These are phyloP conservation scores for Mucor ambiguus DNA, from an alignment of 371 early-diverging fungal genomes.

Conservation along the genomic window DNA sequence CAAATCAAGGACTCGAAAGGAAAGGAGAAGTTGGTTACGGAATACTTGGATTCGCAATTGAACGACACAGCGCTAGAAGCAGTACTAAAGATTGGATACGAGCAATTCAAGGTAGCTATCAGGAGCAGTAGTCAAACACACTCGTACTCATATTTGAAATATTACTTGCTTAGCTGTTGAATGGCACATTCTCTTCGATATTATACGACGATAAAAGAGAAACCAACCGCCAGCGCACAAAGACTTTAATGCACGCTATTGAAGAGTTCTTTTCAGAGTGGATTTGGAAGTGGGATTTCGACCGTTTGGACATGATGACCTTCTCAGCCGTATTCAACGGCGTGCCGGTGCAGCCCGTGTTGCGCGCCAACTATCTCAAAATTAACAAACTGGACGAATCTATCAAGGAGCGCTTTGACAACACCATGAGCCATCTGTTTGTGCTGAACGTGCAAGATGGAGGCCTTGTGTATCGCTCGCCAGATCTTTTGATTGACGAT, in stretches of 20 bases:
- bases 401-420: conserved; percentile 20
- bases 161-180: conserved; percentile 35
- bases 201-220: conserved; percentile 26
- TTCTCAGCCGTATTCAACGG: conserved; percentile 47
- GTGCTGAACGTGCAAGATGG: conserved; percentile 36
- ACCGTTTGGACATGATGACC: conserved; percentile 46
- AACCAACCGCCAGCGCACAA: conserved; percentile 42
- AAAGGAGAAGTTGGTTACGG: conserved; percentile 56
- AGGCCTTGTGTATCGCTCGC: conserved; percentile 45
- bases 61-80: conserved; percentile 59
- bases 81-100: conserved; percentile 60
- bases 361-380: conserved; percentile 32
- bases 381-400: conserved; percentile 30
- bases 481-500: conserved; percentile 30
- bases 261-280: conserved; percentile 70
- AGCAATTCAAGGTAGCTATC: conserved; percentile 59
- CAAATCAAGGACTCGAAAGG: conserved; percentile 61
- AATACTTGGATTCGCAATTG: conserved; percentile 63
- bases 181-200: conserved; percentile 47
- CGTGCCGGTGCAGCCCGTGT: conserved; percentile 45
- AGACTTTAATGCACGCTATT: conserved; percentile 47
- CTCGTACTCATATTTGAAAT: too few relatives aligned
- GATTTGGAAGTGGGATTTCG: conserved; percentile 71
- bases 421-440: conserved; percentile 48
- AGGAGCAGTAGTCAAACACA: too few relatives aligned